Conservation (phyloP, 1,284 basidiomycete genomes). For the Ustilago crameri region DNA sequence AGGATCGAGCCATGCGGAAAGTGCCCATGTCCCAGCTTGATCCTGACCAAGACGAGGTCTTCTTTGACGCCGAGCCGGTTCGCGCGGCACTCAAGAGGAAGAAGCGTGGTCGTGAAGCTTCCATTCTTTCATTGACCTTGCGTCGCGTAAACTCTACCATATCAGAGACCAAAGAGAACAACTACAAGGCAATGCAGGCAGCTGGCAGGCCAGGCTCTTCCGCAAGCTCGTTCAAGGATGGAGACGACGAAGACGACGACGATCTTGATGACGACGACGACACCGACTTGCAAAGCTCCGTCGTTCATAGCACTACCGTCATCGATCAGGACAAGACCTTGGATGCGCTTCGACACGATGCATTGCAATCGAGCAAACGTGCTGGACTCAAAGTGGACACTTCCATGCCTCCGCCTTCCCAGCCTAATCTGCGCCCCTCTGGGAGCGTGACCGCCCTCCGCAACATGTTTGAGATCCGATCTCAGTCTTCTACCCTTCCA, state of each 20-base stretch:
- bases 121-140: conserved; percentile 57
- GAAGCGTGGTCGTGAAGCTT: conserved; percentile 54
- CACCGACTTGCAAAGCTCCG: conserved; percentile 9
- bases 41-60: conserved; percentile 57
- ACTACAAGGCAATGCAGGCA: conserved; percentile 20
- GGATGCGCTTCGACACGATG: conserved; percentile 10
- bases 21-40: conserved; percentile 47
- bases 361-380: conserved; percentile 12
- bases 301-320: conserved; percentile 11
- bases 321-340: conserved; percentile 20
- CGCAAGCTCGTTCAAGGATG: conserved; percentile 22
- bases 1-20: conserved; percentile 35
- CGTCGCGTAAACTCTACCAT: conserved; percentile 55
- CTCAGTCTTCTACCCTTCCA: conserved; percentile 35
- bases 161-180: conserved; percentile 33
- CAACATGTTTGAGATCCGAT: conserved; percentile 36
- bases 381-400: conserved; percentile 13
- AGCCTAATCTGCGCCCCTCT: conserved; percentile 14
- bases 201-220: conserved; percentile 17
- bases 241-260: conserved; percentile 22
- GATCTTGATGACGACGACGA: conserved; percentile 9
- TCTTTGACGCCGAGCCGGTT: conserved; percentile 57
- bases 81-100: conserved; percentile 55
- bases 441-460: conserved; percentile 34
- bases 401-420: conserved; percentile 13